phyloP scores from a whole-genome alignment of 2,329 filamentous ascomycete genomes.

The Neofusicoccum cordaticola region DNA sequence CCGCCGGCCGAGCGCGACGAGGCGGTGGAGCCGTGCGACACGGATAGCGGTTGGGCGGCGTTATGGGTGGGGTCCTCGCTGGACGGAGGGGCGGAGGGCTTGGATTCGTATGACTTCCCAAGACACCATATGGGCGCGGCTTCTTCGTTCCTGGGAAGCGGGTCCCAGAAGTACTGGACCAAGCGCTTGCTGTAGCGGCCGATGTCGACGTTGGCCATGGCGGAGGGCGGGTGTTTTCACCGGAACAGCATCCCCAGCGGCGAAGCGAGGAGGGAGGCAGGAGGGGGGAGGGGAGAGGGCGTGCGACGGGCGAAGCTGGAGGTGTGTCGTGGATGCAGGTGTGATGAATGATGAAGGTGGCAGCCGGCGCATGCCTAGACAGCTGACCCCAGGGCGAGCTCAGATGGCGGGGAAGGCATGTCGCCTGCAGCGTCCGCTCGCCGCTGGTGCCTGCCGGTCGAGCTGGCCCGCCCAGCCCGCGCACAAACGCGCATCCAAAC shows the following conservation, averaged over 20 bases:
- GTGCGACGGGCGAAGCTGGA: background rate
- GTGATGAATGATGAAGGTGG: background rate
- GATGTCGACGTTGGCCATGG: slow-evolving; percentile 69
- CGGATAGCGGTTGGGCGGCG: slow-evolving; percentile 16
- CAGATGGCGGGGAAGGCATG: slow-evolving; percentile 12
- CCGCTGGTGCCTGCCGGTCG: background rate
- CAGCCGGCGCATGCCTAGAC: slow-evolving; percentile 10
- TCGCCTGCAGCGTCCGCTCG: background rate
- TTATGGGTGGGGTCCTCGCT: slow-evolving; percentile 19
- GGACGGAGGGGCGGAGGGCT: slow-evolving; percentile 22
- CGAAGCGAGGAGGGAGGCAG: background rate
- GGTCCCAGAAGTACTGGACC: slow-evolving; percentile 90
- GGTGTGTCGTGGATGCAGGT: slow-evolving; percentile 4
- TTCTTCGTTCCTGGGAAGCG: slow-evolving; percentile 77
- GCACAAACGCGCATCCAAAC: background rate
- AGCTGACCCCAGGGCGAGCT: slow-evolving; percentile 14
- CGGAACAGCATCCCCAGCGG: background rate
- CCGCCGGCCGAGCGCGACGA: slow-evolving; percentile 31
- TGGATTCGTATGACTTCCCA: slow-evolving; percentile 56
- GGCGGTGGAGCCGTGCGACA: slow-evolving; percentile 19
- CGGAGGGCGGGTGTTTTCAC: slow-evolving; percentile 17
- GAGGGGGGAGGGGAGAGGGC: background rate
- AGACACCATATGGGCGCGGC: slow-evolving; percentile 80
- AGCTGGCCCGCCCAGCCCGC: background rate
- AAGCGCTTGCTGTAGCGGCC: slow-evolving; percentile 73